phyloP scores from a whole-genome alignment of 148 eudicot genomes.

The Camellia japonica region DNA sequence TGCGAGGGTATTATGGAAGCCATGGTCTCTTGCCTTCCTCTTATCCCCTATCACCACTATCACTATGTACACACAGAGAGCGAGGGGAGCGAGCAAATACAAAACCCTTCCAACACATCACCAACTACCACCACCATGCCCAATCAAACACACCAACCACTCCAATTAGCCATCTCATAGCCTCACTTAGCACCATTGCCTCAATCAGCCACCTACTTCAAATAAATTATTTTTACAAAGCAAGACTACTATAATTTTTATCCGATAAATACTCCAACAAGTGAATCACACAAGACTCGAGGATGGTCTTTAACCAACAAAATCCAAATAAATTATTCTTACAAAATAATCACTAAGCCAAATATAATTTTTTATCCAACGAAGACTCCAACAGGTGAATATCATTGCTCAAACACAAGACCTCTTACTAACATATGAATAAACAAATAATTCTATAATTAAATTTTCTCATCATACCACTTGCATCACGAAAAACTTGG shows the following conservation, averaged over 20 bases:
- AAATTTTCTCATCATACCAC: constrained; percentile 40
- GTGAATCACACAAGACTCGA: not conserved
- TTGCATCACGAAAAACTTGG: constrained; percentile 81
- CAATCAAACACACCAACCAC: too few relatives aligned
- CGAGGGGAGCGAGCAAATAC: too few relatives aligned
- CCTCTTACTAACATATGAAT: not conserved
- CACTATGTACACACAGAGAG: too few relatives aligned
- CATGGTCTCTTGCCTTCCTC: too few relatives aligned
- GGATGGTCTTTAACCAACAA: not conserved
- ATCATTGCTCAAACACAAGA: not conserved
- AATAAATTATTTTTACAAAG: not conserved
- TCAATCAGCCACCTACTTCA: not conserved
- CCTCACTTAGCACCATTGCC: too few relatives aligned
- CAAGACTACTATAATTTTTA: too few relatives aligned
- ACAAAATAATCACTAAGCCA: not conserved
- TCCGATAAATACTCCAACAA: too few relatives aligned
- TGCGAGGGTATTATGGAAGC: too few relatives aligned
- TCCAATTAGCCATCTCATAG: too few relatives aligned
- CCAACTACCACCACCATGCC: too few relatives aligned
- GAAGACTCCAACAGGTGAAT: not conserved
- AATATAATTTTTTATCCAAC: not conserved
- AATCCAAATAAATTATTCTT: not conserved
- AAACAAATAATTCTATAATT: not conserved
- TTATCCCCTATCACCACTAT: too few relatives aligned
- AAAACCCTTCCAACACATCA: too few relatives aligned